These are phyloP conservation scores for Curvularia lunata DNA, from an alignment of 2,329 filamentous ascomycete species.

Conservation along the genomic window DNA sequence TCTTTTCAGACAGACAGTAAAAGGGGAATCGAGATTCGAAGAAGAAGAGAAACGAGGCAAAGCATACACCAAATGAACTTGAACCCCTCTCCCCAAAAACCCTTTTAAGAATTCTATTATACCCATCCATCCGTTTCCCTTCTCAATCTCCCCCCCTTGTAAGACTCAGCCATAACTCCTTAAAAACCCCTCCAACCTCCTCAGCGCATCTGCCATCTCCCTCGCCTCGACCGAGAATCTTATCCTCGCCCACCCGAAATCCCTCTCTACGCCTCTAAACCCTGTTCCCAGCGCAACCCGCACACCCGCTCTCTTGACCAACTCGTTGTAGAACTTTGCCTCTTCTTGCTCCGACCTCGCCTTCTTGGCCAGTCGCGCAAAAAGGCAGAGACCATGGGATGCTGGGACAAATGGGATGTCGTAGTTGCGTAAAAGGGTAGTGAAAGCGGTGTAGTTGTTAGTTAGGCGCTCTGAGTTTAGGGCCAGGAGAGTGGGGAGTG, in stretches of 20 bases:
- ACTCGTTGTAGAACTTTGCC: slow-evolving; percentile 22
- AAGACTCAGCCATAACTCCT: background rate
- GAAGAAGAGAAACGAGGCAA: too few relatives aligned
- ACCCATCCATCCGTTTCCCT: too few relatives aligned
- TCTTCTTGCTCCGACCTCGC: slow-evolving; percentile 29
- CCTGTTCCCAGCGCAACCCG: slow-evolving; percentile 24
- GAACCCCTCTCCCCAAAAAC: too few relatives aligned
- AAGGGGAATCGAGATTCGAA: too few relatives aligned
- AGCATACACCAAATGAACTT: too few relatives aligned
- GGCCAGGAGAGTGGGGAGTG: slow-evolving; percentile 35
- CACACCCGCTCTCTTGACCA: slow-evolving; percentile 21
- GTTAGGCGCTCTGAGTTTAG: slow-evolving; percentile 35
- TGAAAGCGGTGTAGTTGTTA: slow-evolving; percentile 28
- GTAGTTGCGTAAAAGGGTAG: slow-evolving; percentile 18
- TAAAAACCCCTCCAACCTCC: slow-evolving; percentile 13
- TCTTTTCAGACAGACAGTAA: too few relatives aligned
- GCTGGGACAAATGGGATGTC: slow-evolving; percentile 31
- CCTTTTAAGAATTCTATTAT: too few relatives aligned
- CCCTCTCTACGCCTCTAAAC: slow-evolving; percentile 35
- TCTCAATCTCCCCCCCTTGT: too few relatives aligned
- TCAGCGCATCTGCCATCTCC: slow-evolving; percentile 14
- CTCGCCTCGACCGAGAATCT: slow-evolving; percentile 31
- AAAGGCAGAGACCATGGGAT: slow-evolving; percentile 39
- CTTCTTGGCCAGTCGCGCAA: slow-evolving; percentile 28
- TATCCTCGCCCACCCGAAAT: slow-evolving; percentile 40